Evolutionary conservation across 2,329 filamentous ascomycete genomes (phyloP).

Genomic region (Raffaelea albimanens): DNA sequence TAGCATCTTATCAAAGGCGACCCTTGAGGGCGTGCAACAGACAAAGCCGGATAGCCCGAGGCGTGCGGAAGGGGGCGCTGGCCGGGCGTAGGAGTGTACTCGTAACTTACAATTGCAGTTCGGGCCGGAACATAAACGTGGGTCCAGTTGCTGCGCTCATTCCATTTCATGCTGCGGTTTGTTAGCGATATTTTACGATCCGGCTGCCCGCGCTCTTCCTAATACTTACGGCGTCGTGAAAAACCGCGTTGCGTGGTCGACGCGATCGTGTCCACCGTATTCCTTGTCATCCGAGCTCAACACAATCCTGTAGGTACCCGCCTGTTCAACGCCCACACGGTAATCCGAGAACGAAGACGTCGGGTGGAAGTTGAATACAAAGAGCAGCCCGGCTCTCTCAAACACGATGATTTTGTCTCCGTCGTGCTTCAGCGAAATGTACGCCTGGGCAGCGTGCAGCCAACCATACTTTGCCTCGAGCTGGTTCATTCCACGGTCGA

Average conservation of each 20-base stretch:
- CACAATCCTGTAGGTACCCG: conserved; percentile 80
- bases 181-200: conserved; percentile 5
- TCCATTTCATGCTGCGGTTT: conserved; percentile 61
- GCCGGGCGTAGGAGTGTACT: too few species aligned
- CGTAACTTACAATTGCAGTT: conserved; percentile 65
- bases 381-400: conserved; percentile 81
- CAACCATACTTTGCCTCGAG: conserved; percentile 85
- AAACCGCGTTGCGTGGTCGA: conserved; percentile 74
- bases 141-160: conserved; percentile 77
- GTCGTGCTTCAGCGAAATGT: conserved; percentile 90
- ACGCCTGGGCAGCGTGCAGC: conserved; percentile 77
- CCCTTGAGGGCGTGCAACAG: too few species aligned
- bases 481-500: conserved; percentile 85
- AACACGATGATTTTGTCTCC: conserved; percentile 92
- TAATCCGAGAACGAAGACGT: conserved; percentile 83
- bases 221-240: conserved; percentile 63
- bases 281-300: conserved; percentile 70
- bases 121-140: conserved; percentile 84
- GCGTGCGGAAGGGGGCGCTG: too few species aligned
- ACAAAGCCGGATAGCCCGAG: too few species aligned
- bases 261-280: conserved; percentile 70
- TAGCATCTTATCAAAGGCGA: too few species aligned
- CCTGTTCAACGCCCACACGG: conserved; percentile 73
- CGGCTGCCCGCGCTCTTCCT: background rate
- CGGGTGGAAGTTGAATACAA: conserved; percentile 94